These are phyloP conservation scores for Vanilla planifolia DNA, from an alignment of 106 monocot genomes.

Conservation along the genomic window DNA sequence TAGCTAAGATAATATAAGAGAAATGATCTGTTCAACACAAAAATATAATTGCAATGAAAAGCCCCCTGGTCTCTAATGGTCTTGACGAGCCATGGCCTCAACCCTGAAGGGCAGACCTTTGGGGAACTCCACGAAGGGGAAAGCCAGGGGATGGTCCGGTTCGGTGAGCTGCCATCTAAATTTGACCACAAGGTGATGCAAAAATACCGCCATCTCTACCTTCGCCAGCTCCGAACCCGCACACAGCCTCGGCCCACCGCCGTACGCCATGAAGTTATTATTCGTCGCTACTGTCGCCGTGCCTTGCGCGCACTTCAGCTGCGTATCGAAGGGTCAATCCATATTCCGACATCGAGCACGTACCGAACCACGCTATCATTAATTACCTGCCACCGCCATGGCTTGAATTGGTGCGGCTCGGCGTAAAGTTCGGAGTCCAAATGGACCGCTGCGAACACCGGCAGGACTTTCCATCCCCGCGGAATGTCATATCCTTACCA, in stretches of 20 bases:
- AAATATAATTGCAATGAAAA: no score
- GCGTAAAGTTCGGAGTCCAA: no score
- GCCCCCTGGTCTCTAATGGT: no score
- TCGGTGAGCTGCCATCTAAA: conserved; percentile 22
- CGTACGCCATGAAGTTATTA: conserved; percentile 52
- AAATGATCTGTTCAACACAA: no score
- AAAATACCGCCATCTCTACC: conserved; percentile 60
- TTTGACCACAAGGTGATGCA: conserved; percentile 58
- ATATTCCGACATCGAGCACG: not conserved
- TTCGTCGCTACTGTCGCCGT: conserved; percentile 5
- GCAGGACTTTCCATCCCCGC: no score
- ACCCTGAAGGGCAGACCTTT: conserved; percentile 62
- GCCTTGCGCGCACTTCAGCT: not conserved
- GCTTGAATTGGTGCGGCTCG: no score
- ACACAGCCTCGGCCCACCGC: conserved; percentile 66
- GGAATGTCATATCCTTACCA: no score
- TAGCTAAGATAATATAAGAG: no score
- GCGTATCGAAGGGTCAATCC: not conserved
- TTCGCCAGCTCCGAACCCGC: conserved; percentile 73
- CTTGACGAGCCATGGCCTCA: no score
- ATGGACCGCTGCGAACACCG: not conserved
- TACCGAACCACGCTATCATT: not conserved
- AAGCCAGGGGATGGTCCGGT: conserved; percentile 35
- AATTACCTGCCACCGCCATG: no score
- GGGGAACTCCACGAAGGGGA: conserved; percentile 62